A percentile compares a stretch with the other conserved stretches of the same genome.
phyloP scores from a whole-genome alignment of 2,329 filamentous ascomycete genomes.

The Aspergillus aculeatus region DNA sequence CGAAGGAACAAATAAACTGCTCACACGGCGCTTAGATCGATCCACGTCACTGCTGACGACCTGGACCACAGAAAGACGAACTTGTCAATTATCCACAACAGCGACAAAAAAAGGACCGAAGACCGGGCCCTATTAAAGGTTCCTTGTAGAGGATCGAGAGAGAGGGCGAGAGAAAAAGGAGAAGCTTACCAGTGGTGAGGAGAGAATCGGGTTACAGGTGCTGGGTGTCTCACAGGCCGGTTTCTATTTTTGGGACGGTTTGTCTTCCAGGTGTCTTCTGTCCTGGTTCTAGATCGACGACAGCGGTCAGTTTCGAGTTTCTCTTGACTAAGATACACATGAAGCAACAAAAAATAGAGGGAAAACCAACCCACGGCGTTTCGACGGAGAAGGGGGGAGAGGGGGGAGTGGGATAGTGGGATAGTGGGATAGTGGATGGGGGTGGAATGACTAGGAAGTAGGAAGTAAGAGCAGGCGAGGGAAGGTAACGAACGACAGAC shows the following conservation, averaged over 20 bases:
- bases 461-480: not conserved
- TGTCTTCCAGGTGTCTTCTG: slow-evolving; percentile 2
- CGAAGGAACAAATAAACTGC: not conserved
- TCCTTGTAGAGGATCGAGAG: not conserved
- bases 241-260: slow-evolving; percentile 18
- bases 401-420: not conserved
- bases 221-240: slow-evolving; percentile 17
- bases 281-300: not conserved
- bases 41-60: not conserved
- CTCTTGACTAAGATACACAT: slow-evolving; percentile 1
- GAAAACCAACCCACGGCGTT: not conserved
- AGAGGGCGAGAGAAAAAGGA: slow-evolving; percentile 5
- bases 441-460: not conserved
- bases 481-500: not conserved
- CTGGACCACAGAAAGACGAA: not conserved
- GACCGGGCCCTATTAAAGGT: not conserved
- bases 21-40: not conserved
- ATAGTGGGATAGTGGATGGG: too few species aligned
- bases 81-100: slow-evolving; percentile 1
- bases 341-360: not conserved
- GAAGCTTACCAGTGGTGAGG: slow-evolving; percentile 11
- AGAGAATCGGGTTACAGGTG: slow-evolving; percentile 2
- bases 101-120: not conserved
- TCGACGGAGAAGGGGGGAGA: not conserved
- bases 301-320: slow-evolving; percentile 4